Conservation (phyloP, 306 rosid genomes). For the Arachis stenosperma region DNA sequence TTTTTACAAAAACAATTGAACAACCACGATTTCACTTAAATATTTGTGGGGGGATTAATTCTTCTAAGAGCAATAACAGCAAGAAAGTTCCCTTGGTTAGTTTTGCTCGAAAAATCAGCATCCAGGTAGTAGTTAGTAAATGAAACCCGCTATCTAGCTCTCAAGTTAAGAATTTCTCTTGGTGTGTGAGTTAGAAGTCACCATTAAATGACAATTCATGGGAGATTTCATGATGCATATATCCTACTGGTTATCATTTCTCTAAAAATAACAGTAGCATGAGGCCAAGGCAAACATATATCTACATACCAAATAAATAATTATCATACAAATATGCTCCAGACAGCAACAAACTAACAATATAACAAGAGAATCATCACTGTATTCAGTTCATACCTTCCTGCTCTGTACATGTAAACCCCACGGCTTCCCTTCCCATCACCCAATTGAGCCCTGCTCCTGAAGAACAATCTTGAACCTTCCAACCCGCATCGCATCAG, state of each 20-base stretch:
- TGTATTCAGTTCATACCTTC: constrained; percentile 59
- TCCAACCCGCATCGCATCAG: constrained; percentile 90
- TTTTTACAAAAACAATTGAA: not conserved
- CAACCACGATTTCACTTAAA: not conserved
- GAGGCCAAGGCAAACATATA: constrained; percentile 1
- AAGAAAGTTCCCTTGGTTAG: no score
- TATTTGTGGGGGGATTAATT: no score
- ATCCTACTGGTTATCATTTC: not conserved
- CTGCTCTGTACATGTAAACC: constrained; percentile 87
- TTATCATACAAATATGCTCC: constrained; percentile 2
- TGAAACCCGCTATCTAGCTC: not conserved
- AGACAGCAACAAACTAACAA: not conserved
- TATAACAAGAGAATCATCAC: not conserved
- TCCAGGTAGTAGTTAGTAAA: no score
- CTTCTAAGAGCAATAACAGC: no score
- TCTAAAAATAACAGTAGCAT: constrained; percentile 8
- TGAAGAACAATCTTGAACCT: constrained; percentile 74
- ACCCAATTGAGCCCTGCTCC: constrained; percentile 66
- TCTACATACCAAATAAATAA: not conserved
- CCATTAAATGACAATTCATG: not conserved
- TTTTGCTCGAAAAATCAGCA: no score
- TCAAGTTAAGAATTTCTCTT: not conserved
- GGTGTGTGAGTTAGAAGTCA: no score
- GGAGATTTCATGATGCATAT: not conserved
- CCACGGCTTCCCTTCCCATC: constrained; percentile 78